Conservation (phyloP, 2,329 filamentous ascomycete species). For the Setomelanomma holmii region DNA sequence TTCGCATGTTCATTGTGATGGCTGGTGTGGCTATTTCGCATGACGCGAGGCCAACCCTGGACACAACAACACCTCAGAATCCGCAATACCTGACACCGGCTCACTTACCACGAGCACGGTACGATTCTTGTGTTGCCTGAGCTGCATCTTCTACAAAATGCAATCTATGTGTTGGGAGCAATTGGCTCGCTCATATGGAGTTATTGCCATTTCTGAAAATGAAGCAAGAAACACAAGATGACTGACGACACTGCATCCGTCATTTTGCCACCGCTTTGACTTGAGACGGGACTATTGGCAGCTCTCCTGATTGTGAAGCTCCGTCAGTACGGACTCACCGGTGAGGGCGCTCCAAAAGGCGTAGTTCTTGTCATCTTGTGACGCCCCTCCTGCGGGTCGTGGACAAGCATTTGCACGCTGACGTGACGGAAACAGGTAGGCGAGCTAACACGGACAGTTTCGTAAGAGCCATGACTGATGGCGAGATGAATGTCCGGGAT, state of each 20-base stretch:
- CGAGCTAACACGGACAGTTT: constrained; percentile 38
- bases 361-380: constrained; percentile 43
- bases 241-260: constrained; percentile 36
- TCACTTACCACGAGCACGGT: constrained; percentile 21
- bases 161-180: constrained; percentile 37
- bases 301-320: constrained; percentile 28
- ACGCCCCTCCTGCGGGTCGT: constrained; percentile 37
- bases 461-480: constrained; percentile 48
- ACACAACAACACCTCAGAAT: constrained; percentile 31
- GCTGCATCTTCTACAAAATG: constrained; percentile 5
- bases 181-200: constrained; percentile 42
- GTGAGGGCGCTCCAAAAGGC: constrained; percentile 40
- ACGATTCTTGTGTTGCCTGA: constrained; percentile 15
- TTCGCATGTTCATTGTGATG: constrained; percentile 44
- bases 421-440: constrained; percentile 32
- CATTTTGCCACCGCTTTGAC: constrained; percentile 42
- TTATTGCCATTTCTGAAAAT: constrained; percentile 32
- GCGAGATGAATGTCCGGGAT: constrained; percentile 48
- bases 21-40: constrained; percentile 40
- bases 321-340: constrained; percentile 43
- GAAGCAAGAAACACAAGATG: constrained; percentile 38
- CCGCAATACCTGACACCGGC: constrained; percentile 24
- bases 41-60: constrained; percentile 35
- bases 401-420: constrained; percentile 40
- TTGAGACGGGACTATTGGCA: constrained; percentile 26